A percentile compares a stretch with the other conserved stretches of the same genome.
phyloP scores from a whole-genome alignment of 345 rosid genomes.

The Ceriops zippeliana region DNA sequence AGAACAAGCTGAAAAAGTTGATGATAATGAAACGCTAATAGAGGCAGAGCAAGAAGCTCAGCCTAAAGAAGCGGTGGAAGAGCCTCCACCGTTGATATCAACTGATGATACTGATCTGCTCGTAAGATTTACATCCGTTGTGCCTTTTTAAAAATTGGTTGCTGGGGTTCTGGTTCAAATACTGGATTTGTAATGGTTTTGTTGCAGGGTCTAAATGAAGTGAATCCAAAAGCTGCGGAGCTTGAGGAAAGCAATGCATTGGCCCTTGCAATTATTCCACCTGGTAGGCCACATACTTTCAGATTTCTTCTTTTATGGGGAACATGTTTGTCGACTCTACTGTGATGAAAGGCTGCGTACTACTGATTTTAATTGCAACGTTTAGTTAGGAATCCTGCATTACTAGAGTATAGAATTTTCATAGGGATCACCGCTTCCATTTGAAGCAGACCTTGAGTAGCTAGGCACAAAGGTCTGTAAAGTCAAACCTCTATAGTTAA shows the following conservation, averaged over 20 bases:
- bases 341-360: too few relatives aligned
- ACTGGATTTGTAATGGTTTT: background rate
- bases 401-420: too few relatives aligned
- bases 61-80: constrained; percentile 36
- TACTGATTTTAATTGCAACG: too few relatives aligned
- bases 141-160: background rate
- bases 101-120: constrained; percentile 53
- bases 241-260: constrained; percentile 79
- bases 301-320: background rate
- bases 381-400: too few relatives aligned
- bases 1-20: constrained; percentile 37
- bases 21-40: constrained; percentile 32
- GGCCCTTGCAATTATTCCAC: constrained; percentile 83
- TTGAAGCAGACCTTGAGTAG: too few relatives aligned
- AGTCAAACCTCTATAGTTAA: too few relatives aligned
- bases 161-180: background rate
- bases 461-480: too few relatives aligned
- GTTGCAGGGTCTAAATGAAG: constrained; percentile 65
- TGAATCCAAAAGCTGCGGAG: constrained; percentile 67
- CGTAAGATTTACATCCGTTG: constrained; percentile 29
- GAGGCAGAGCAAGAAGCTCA: constrained; percentile 42
- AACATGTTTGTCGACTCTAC: too few relatives aligned
- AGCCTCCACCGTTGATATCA: constrained; percentile 53
- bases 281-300: constrained; percentile 37
- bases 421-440: too few relatives aligned